Evolutionary conservation across 345 rosid species (phyloP), one percentile per base, ranked within the genome.

Genomic region (Populus tremula): DNA sequence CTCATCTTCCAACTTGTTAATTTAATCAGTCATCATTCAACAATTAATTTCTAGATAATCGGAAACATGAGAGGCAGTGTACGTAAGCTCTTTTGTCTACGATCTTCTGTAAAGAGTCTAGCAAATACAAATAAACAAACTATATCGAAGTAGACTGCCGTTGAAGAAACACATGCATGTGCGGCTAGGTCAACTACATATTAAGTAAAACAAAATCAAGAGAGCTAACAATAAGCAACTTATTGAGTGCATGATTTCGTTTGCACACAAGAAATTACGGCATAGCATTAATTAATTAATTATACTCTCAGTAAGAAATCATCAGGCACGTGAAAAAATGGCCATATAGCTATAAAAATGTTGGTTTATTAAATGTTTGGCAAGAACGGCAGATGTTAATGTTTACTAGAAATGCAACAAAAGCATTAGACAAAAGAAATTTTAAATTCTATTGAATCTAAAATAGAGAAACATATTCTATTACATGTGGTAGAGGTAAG

Each of bases 401-500:
- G 59, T 53, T 53, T 53, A 20, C 59, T 53, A 53, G 59, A 20
- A 53, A 7, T 53, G 59, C 10, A 18, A 53, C 8, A 53, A 53
- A 53, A 53, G 61, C 61, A 20, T 54, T 54, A 43, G 69, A 31
- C 62, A 47, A 49, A 39, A 43, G 16, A 65, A 71, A 35, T 73
- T 63, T 63, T 63, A 66, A 31, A 69, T 29, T 69, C 53, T 65
- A 45, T 33, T 45, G 70, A 66, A 47, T 75, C 63, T 23, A 39
- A 73, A 59, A 49, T n/a, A 11, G 62, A 35, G 33, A 23, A 35
- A 53, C 35, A 36, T 69, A 67, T 72, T 76, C 50, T 71, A 41
- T 20, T 70, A 66, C 62, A 82, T 41, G 53, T 21, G 50, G 71
- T 31, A 43, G 67, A 62, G 31, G 64, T 13, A 64, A 54, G 81